Evolutionary conservation across 768 basidiomycete species (phyloP).

Genomic region (Candolleomyces eurysporus): DNA sequence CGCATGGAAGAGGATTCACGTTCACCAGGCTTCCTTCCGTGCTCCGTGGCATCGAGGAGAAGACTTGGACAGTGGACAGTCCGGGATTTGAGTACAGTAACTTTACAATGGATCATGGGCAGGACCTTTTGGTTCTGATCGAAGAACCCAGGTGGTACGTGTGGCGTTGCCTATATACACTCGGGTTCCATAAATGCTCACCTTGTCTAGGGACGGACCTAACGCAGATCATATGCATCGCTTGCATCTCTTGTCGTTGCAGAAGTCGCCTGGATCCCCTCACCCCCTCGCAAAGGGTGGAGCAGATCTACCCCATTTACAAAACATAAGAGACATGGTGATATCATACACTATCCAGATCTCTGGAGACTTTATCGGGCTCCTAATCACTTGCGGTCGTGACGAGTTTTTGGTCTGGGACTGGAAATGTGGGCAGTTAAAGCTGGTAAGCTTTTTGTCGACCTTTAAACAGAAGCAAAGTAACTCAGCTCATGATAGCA

Average conservation of each 20-base stretch:
- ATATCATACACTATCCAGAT: constrained; percentile 53
- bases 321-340: constrained; percentile 16
- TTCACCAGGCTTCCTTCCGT: constrained; percentile 52
- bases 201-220: constrained; percentile 2
- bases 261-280: constrained; percentile 32
- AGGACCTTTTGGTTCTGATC: constrained; percentile 58
- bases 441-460: constrained; percentile 42
- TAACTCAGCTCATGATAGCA: constrained; percentile 10
- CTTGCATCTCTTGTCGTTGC: constrained; percentile 46
- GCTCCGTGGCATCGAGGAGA: constrained; percentile 43
- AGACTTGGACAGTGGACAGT: constrained; percentile 40
- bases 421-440: constrained; percentile 55
- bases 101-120: constrained; percentile 64
- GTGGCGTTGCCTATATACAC: neutral
- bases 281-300: constrained; percentile 43
- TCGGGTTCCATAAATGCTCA: neutral
- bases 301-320: constrained; percentile 29
- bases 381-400: constrained; percentile 41
- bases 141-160: constrained; percentile 38
- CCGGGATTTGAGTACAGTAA: constrained; percentile 44
- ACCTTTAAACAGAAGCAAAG: neutral
- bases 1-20: constrained; percentile 25
- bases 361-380: constrained; percentile 47
- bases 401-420: constrained; percentile 61
- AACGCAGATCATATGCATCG: constrained; percentile 20